Base-by-base conservation (phyloP, 345 rosid species). In the Passiflora organensis region DNA sequence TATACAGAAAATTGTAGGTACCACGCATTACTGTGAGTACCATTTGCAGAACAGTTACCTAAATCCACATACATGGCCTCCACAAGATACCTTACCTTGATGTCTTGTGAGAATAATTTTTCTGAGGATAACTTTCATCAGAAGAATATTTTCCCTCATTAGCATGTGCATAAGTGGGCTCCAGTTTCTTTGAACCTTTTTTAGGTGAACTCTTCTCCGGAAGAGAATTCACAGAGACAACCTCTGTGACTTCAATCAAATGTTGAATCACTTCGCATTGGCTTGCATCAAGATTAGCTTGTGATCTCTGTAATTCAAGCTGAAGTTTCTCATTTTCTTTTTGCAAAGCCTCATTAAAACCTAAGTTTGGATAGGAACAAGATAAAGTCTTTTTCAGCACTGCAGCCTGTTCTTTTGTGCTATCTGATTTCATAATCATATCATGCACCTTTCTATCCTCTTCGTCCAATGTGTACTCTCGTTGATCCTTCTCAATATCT, bases 191-290 rank as follows among this genome's bases (percentile, higher is more conserved):
- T 15, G 85, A 70, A 66, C 61, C 67, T 72, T 79, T 82, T 51
- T 51, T 58, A 0, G 88, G 50, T 13, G 82, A 64, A 74, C 65
- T 72, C 62, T 81, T 77, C 34, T 66, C 73, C 4, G 67, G 73
- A 64, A 49, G 47, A 52, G 72, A 43, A 72, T 63, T 72, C 16
- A 75, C 59, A 57, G 81, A 86, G 64, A 58, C 87, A 48, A 76
- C 69, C 68, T 89, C 91, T 32, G 96, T 81, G 16, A 93, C 91
- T 15, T 86, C 96, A 62, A 93, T 67, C 65, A 93, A 74, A 59
- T 77, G 95, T 71, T 84, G 95, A 55, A 93, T 93, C 44, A 93
- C 87, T 67, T 89, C 95, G 63, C 91, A 86, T 65, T 93, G 95
- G 59, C 55, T 60, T 64, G 84, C 91, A 74, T 93, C 96, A 66